Conservation (phyloP, 192 early-diverging fungal genomes). For the Mortierella hygrophila region DNA sequence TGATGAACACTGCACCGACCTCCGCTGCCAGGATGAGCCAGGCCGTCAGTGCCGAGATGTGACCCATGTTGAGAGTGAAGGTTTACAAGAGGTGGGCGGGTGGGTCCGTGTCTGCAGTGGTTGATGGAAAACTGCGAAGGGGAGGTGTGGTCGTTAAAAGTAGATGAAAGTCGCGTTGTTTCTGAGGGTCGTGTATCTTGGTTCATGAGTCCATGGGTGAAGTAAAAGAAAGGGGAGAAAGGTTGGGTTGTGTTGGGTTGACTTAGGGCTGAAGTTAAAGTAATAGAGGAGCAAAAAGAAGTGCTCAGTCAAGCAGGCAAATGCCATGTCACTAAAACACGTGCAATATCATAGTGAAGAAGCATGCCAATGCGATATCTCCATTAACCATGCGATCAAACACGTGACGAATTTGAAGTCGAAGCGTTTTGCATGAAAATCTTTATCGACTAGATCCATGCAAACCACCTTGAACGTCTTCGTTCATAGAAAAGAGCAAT, state of each 20-base stretch:
- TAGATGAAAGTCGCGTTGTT: not conserved
- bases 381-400: no score
- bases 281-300: not conserved
- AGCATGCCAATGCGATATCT: no score
- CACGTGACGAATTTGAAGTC: no score
- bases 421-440: no score
- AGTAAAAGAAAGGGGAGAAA: not conserved
- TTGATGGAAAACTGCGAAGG: not conserved
- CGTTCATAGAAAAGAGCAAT: no score
- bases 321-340: no score
- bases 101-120: not conserved
- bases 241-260: not conserved
- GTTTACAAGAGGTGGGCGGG: not conserved
- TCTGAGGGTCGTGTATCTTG: not conserved
- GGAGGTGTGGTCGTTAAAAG: not conserved
- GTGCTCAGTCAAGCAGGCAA: no score
- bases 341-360: no score
- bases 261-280: not conserved
- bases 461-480: no score
- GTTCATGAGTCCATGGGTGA: not conserved
- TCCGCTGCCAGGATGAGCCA: slow-evolving; percentile 40
- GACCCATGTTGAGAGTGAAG: slow-evolving; percentile 16
- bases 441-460: no score
- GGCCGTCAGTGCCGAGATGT: slow-evolving; percentile 43
- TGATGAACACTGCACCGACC: slow-evolving; percentile 59